phyloP scores from a whole-genome alignment of 2,329 filamentous ascomycete species.

The Penicillium verrucosum region DNA sequence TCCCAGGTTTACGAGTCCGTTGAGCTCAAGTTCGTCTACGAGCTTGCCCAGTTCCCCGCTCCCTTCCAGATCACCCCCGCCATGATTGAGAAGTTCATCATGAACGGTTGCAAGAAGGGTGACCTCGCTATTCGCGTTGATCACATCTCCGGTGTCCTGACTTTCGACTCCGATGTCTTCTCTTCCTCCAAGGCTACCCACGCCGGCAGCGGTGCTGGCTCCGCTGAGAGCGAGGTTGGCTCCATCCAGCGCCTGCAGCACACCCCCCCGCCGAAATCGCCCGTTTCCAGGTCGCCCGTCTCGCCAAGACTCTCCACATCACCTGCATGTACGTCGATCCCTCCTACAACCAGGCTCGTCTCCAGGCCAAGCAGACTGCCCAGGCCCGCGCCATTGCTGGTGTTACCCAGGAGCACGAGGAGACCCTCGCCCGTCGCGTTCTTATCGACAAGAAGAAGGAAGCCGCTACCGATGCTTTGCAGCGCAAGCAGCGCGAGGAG shows the following conservation, averaged over 20 bases:
- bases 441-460: constrained; percentile 97
- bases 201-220: constrained; percentile 77
- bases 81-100: constrained; percentile 99
- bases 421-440: constrained; percentile 79
- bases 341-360: constrained; percentile 75
- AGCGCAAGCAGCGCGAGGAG: constrained; percentile 87
- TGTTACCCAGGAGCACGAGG: constrained; percentile 85
- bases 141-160: constrained; percentile 89
- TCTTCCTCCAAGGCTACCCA: constrained; percentile 92
- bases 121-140: constrained; percentile 95
- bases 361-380: constrained; percentile 74
- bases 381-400: constrained; percentile 79
- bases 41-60: constrained; percentile 91
- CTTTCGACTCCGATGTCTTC: constrained; percentile 97
- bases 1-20: constrained; percentile 99
- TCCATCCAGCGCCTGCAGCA: constrained; percentile 94
- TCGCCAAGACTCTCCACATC: constrained; percentile 86
- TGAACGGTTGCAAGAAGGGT: constrained; percentile 99
- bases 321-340: constrained; percentile 96
- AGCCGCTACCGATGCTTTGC: constrained; percentile 81
- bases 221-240: constrained; percentile 78
- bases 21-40: constrained; percentile 87
- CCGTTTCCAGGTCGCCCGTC: constrained; percentile 84
- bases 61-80: constrained; percentile 87
- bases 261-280: constrained; percentile 96